phyloP scores from a whole-genome alignment of 768 basidiomycete species.

The Panellus pusillus region DNA sequence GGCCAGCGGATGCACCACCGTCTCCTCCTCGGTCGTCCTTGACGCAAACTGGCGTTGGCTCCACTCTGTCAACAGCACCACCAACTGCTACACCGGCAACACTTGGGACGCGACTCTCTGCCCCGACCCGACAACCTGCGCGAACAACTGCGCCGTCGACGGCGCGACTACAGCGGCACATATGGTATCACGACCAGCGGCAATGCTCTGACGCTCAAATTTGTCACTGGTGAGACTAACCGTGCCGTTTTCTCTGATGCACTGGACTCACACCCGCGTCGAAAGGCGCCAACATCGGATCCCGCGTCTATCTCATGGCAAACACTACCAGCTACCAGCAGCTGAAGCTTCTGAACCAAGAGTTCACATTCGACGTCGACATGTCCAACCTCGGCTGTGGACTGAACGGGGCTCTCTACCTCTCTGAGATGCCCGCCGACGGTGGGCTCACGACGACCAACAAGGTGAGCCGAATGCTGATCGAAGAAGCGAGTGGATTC shows the following conservation, averaged over 20 bases:
- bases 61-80: conserved; percentile 36
- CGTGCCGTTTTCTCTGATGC: too few relatives aligned
- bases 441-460: conserved; percentile 54
- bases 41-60: conserved; percentile 59
- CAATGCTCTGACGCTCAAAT: conserved; percentile 47
- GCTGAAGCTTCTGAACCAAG: conserved; percentile 51
- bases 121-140: conserved; percentile 49
- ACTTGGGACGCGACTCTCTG: conserved; percentile 53
- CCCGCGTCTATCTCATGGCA: conserved; percentile 52
- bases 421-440: conserved; percentile 56
- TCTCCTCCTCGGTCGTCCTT: conserved; percentile 41
- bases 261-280: background rate
- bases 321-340: conserved; percentile 44
- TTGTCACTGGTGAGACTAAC: conserved; percentile 35
- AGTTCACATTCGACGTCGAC: conserved; percentile 64
- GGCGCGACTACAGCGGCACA: conserved; percentile 50
- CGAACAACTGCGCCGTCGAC: conserved; percentile 42
- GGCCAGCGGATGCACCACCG: conserved; percentile 41
- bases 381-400: conserved; percentile 58
- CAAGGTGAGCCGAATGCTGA: conserved; percentile 27
- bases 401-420: conserved; percentile 61
- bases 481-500: too few relatives aligned
- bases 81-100: conserved; percentile 58
- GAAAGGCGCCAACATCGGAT: conserved; percentile 36
- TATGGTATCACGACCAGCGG: conserved; percentile 54